phyloP scores from a whole-genome alignment of 1,139 yeast species.

The Blastobotrys malaysiensis region DNA sequence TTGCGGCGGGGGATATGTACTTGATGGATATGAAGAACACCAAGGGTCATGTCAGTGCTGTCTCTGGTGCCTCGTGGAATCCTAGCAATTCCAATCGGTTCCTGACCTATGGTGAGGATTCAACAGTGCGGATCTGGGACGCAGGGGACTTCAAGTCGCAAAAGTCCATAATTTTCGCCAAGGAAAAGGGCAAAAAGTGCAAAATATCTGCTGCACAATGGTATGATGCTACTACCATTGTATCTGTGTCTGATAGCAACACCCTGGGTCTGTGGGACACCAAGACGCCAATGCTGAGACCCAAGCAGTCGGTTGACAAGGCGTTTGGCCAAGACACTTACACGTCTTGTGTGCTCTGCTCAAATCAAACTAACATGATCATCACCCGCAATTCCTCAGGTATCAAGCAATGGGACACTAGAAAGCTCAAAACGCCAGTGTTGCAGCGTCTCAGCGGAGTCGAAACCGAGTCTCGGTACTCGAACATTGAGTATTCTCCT shows the following conservation, averaged over 20 bases:
- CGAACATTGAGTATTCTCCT: conserved; percentile 23
- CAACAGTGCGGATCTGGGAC: conserved; percentile 38
- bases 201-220: conserved; percentile 23
- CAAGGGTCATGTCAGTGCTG: conserved; percentile 35
- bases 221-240: conserved; percentile 20
- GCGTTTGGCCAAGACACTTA: neutral
- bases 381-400: neutral
- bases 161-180: conserved; percentile 27
- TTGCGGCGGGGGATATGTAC: conserved; percentile 35
- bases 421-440: conserved; percentile 33
- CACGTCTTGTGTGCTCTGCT: neutral
- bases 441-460: conserved; percentile 20
- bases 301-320: neutral
- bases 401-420: conserved; percentile 34
- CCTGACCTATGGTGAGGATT: conserved; percentile 31
- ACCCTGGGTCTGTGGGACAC: conserved; percentile 25
- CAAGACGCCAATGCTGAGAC: conserved; percentile 27
- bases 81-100: conserved; percentile 24
- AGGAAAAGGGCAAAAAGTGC: conserved; percentile 22
- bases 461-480: neutral
- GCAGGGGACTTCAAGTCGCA: conserved; percentile 23
- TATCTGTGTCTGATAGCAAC: conserved; percentile 21
- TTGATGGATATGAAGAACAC: conserved; percentile 36
- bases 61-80: conserved; percentile 34
- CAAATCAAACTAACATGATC: neutral